Evolutionary conservation across 1,284 basidiomycete genomes (phyloP).

Genomic region (Taiwanofungus camphoratus): DNA sequence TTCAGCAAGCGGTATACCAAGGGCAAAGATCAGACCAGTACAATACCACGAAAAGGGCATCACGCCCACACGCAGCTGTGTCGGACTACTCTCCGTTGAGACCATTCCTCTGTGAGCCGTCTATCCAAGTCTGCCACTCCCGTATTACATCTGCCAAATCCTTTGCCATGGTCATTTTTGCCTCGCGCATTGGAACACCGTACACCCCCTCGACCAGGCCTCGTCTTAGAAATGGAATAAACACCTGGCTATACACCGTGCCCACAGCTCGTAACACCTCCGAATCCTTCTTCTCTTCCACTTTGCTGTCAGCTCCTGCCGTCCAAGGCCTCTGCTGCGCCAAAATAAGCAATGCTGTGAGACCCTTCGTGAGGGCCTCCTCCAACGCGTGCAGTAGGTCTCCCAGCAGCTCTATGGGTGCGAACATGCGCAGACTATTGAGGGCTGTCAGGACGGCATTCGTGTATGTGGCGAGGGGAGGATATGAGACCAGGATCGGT

Average conservation of each 20-base stretch:
- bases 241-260: constrained; percentile 48
- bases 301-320: constrained; percentile 17
- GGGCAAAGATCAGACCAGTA: no score
- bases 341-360: constrained; percentile 28
- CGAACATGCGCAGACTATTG: constrained; percentile 79
- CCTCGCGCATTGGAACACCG: constrained; percentile 28
- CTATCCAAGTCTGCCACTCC: constrained; percentile 29
- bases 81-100: no score
- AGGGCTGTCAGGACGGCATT: constrained; percentile 74
- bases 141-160: constrained; percentile 17
- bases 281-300: constrained; percentile 32
- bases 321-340: constrained; percentile 17
- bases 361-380: constrained; percentile 40
- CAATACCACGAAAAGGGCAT: no score
- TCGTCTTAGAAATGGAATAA: constrained; percentile 64
- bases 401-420: constrained; percentile 52
- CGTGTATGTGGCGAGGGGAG: constrained; percentile 70
- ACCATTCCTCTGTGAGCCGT: no score
- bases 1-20: no score
- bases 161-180: constrained; percentile 12
- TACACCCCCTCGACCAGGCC: constrained; percentile 75
- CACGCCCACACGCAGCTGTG: no score
- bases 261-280: constrained; percentile 48
- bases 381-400: constrained; percentile 47
- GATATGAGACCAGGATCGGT: constrained; percentile 64